Evolutionary conservation across 495 filamentous ascomycete species (phyloP), one percentile per base, ranked within the genome.

Genomic region (Umbilicaria muhlenbergii): DNA sequence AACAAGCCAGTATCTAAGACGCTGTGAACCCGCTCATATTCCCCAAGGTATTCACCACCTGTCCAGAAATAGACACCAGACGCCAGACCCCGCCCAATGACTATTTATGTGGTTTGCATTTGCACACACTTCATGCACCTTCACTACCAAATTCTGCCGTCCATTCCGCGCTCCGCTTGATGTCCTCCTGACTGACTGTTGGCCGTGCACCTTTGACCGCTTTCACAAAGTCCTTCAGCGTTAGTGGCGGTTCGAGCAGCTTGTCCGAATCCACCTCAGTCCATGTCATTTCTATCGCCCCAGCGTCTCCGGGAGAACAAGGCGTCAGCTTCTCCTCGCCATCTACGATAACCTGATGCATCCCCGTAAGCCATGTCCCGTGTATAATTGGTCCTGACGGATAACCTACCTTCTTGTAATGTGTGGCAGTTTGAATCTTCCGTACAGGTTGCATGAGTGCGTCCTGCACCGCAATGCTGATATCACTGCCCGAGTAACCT

Each of bases 141-240:
- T 99, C 91, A 58, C 88, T 95, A 44, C 91, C 91, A 64, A 96
- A 99, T 63, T 96, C 89, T 52, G 78, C 67, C 2, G 91, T 99
- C 91, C 91, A 99, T 36, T 95, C 87, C 48, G 82, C 69, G 61
- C 89, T 96, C 49, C 75, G 70, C 48, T 73, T 68, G 32, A 96
- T 71, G 61, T 99, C 91, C 16, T 80, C 83, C 6, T 70, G 63
- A 38, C 86, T 88, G 40, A 99, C 92, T 0, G 92, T 95, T 18
- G 92, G 91, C 50, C 89, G 57, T 4, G 83, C 81, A 15, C 77
- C 77, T 54, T 81, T 87, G 54, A 99, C 80, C 14, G 91, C 92
- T 57, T 86, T 88, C 54, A 91, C 71, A 58, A 99, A 96, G 60
- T 99, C 91, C 58, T 92, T 94, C 34, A 92, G 67, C 36, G 79